Base-by-base conservation (phyloP, 2,329 filamentous ascomycete species). In the Zasmidium citrigriseum region DNA sequence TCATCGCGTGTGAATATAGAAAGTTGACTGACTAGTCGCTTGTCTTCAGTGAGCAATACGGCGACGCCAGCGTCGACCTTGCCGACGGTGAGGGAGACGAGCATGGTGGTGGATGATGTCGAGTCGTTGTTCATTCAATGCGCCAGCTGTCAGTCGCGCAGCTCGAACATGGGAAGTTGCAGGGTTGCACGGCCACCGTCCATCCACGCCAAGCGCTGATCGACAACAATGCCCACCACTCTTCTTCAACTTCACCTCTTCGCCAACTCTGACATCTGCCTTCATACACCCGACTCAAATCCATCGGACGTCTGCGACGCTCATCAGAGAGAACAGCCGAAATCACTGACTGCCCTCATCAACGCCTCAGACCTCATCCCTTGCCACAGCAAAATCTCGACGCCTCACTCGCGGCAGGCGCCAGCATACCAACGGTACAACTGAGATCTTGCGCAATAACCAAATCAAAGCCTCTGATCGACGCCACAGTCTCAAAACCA, bases 31-130 rank as follows among this genome's bases (percentile, higher is more conserved):
- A 97, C 93, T 70, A 99, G 84, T 73, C 95, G 89, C 78, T 98
- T 98, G 77, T 99, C 95, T 73, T 96, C 90, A 49, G 95, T 99
- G 72, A 99, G 81, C 55, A 99, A 88, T 62, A 99, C 95, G 51
- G 95, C 96, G 73, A 99, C 93, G 78, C 95, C 95, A 71, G 95
- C 95, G 78, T 99, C 95, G 78, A 99, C 95, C 82, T 99, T 99
- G 82, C 95, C 95, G 77, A 99, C 95, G 52, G 93, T 98, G 74
- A 99, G 84, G 67, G 95, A 98, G 78, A 99, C 91, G 72, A 98
- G 84, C 95, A 99, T 98, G 52, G 74, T 83, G 57, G 21, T 41
- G 54, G 41, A 5, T 27, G 34, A 16, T 25, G 18, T 34, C 10
- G 50, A 4, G 46, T 29, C 48, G 57, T 55, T 29, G 51, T 49